A percentile compares a stretch with the other conserved stretches of the same genome.
These are phyloP conservation scores for Taiwanofungus camphoratus DNA, from an alignment of 1,284 basidiomycete species.

Conservation along the genomic window DNA sequence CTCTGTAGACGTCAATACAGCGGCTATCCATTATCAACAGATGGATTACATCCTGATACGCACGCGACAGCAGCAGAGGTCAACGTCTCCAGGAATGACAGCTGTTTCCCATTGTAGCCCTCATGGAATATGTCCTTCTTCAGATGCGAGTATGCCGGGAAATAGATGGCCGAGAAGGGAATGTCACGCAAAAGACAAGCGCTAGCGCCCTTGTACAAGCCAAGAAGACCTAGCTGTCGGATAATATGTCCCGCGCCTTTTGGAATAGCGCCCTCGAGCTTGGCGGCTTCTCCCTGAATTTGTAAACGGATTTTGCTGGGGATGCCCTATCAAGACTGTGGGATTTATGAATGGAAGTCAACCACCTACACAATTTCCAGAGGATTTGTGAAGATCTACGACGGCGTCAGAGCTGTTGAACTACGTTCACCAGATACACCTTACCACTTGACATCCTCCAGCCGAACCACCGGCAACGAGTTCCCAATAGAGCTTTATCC, in stretches of 20 bases:
- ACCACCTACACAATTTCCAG: conserved; percentile 80
- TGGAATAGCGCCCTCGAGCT: conserved; percentile 71
- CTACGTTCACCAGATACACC: conserved; percentile 29
- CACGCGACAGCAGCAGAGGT: conserved; percentile 78
- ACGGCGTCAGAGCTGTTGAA: conserved; percentile 10
- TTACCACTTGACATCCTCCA: conserved; percentile 95
- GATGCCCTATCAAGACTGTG: conserved; percentile 13
- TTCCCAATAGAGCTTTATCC: conserved; percentile 86
- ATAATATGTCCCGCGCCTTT: conserved; percentile 92
- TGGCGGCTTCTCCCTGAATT: conserved; percentile 92
- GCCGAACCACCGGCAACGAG: conserved; percentile 88
- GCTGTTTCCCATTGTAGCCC: conserved; percentile 91
- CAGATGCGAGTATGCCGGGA: conserved; percentile 76
- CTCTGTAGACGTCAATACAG: conserved; percentile 11
- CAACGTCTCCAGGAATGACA: conserved; percentile 89
- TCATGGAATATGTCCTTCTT: conserved; percentile 95
- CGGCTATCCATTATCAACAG: conserved; percentile 2
- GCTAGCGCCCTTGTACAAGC: conserved; percentile 87
- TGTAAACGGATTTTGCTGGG: conserved; percentile 93
- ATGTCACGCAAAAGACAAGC: conserved; percentile 91
- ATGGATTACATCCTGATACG: conserved; percentile 28
- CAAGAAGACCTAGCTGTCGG: conserved; percentile 86
- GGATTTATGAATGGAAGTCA: conserved; percentile 2
- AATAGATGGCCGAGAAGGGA: conserved; percentile 87
- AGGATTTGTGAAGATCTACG: conserved; percentile 91